A percentile compares a stretch with the other conserved stretches of the same genome.
phyloP scores from a whole-genome alignment of 106 monocot species.

The Dendrobium officinale region DNA sequence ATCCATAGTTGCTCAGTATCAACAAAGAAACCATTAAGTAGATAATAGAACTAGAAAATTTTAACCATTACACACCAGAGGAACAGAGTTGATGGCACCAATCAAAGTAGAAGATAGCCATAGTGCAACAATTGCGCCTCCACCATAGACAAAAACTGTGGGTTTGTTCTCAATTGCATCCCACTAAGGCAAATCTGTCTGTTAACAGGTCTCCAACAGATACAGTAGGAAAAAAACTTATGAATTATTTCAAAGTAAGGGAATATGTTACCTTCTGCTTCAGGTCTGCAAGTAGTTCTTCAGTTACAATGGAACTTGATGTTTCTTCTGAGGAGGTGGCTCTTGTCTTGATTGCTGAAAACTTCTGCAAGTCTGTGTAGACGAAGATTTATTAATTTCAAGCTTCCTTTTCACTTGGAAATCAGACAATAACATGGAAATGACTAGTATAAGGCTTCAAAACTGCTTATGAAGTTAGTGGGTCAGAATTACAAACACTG shows the following conservation, averaged over 20 bases:
- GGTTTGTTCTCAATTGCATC: slow-evolving; percentile 90
- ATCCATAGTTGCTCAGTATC: not conserved
- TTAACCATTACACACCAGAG: slow-evolving; percentile 39
- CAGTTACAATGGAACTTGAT: slow-evolving; percentile 32
- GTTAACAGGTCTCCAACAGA: not conserved
- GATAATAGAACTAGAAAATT: not conserved
- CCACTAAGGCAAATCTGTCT: slow-evolving; percentile 42
- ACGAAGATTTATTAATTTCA: not conserved
- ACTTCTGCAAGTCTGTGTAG: slow-evolving; percentile 46
- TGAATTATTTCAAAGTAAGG: not conserved
- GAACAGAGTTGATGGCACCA: slow-evolving; percentile 91
- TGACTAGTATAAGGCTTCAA: not conserved
- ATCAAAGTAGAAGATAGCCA: slow-evolving; percentile 85
- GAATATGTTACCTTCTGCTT: slow-evolving; percentile 55
- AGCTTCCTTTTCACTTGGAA: not conserved
- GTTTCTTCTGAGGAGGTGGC: slow-evolving; percentile 63
- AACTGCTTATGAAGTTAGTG: not conserved
- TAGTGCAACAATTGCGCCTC: slow-evolving; percentile 80
- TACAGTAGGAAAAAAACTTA: not conserved
- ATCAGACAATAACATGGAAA: not conserved
- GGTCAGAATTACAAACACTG: not conserved
- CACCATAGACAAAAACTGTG: slow-evolving; percentile 81
- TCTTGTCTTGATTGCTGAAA: slow-evolving; percentile 46
- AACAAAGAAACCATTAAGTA: not conserved
- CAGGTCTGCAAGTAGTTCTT: slow-evolving; percentile 64